Evolutionary conservation across 176 grass and related monocot genomes (phyloP), one percentile per base, ranked within the genome.

Genomic region (Aegilops speltoides): DNA sequence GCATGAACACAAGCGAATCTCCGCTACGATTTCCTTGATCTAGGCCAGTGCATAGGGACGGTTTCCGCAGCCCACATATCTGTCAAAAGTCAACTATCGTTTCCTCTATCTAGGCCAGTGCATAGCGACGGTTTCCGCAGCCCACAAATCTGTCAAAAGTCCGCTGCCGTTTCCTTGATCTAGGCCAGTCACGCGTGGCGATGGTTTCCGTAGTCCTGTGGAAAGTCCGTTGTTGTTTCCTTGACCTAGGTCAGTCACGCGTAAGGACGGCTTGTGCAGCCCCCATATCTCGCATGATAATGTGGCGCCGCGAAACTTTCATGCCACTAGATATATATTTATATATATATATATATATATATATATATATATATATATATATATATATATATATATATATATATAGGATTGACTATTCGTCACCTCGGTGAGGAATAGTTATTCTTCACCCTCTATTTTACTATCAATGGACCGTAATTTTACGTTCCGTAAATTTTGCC

Each of bases 141-240:
- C 1, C 3, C 33, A 61, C 9, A 15, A 41, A 10, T 26, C 41
- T 0, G 43, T 46, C 43, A 46, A 25, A 3, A 50, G 4, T 4
- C 32, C 1, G 1, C 0, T 17, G 16, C 0, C 0, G 48, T 52
- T 8, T 1, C 0, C 10, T 6, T 72, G n/a, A 36, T 46, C 54
- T 45, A 34, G 14, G 48, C 9, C 43, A 52, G 14, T 38, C 0
- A 1, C 0, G 2, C 17, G 12, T 29, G 72, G 2, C 6, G 46
- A 73, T 1, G n/a, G 72, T 40, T 72, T 71, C 5, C 22, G 0
- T 11, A 64, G 1, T 2, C 3, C 45, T 14, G n/a, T 31, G 12
- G 28, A 68, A 40, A 20, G 3, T 16, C 5, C 6, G 5, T 0
- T 16, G 8, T 8, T 2, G 10, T 33, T 22, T 16, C 4, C 2